Evolutionary conservation across 768 basidiomycete species (phyloP), one percentile per base, ranked within the genome.

Genomic region (Tylopilus rubrobrunneus): DNA sequence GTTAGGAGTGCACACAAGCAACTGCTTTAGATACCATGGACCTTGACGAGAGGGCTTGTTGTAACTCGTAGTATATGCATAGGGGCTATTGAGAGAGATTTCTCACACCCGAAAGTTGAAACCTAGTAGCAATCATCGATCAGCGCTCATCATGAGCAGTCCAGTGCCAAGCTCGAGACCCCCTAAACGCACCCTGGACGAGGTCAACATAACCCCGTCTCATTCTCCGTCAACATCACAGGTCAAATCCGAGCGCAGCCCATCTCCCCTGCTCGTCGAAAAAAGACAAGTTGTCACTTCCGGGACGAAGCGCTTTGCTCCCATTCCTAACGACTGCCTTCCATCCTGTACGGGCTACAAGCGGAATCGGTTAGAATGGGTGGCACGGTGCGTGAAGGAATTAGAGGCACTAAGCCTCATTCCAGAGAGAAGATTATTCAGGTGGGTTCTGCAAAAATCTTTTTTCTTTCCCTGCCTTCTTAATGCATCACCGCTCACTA

Each of bases 281-380:
- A 68, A 58, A 31, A 57, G 43, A 25, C 55, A 19, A 19, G 19
- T 69, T 23, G 52, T 69, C 36, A 66, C 59, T 23, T 60, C 55
- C 1, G 69, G 69, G 36, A 53, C 60, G 34, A 72, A 62, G 34
- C 64, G 63, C 33, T 72, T 65, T 49, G 42, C 55, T 10, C 69
- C 69, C 19, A 37, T 69, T 28, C 71, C 71, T 1, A 7, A 19
- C 8, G 49, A 63, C 44, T 72, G 71, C 49, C 63, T 59, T 17
- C 51, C 52, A 3, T 53, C 67, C 7, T 51, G 53, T 36, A 41
- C 53, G 7, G 50, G 37, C 21, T 62, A 66, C 39, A 67, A 23
- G 47, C 56, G 49, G 7, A 62, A 71, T 23, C 52, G 67, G 28
- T 52, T 17, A 11, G 29, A 45, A 43, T 72, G 69, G 71, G 48